phyloP scores from a whole-genome alignment of 129 eudicot species.

The Logfia minima region DNA sequence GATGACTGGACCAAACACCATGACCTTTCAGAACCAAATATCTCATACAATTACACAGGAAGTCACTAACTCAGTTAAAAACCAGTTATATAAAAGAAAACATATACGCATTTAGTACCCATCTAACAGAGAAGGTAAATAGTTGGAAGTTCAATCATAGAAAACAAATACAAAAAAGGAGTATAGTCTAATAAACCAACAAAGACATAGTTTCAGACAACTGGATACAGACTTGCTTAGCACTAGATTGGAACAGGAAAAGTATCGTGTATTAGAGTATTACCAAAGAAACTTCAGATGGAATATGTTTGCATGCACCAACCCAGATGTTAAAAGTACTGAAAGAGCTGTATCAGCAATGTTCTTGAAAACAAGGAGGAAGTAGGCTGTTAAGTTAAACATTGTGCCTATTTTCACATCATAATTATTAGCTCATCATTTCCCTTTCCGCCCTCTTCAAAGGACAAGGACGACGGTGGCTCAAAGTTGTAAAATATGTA shows the following conservation, averaged over 20 bases:
- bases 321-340: constrained; percentile 95
- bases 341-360: constrained; percentile 75
- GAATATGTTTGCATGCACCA: constrained; percentile 25
- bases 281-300: background rate
- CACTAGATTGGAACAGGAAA: background rate
- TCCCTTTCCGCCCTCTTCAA: too few species aligned
- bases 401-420: too few species aligned
- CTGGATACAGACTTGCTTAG: background rate
- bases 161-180: background rate
- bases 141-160: background rate
- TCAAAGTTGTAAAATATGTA: too few species aligned
- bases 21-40: background rate
- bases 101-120: background rate
- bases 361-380: constrained; percentile 58
- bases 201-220: constrained; percentile 1
- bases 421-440: too few species aligned
- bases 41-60: background rate
- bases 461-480: too few species aligned
- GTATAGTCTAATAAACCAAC: background rate
- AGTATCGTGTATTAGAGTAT: background rate
- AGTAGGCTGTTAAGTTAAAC: too few species aligned
- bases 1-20: background rate
- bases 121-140: background rate
- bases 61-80: background rate
- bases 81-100: too few species aligned